Evolutionary conservation across 2,329 filamentous ascomycete species (phyloP).

Genomic region (Beauveria sp.): DNA sequence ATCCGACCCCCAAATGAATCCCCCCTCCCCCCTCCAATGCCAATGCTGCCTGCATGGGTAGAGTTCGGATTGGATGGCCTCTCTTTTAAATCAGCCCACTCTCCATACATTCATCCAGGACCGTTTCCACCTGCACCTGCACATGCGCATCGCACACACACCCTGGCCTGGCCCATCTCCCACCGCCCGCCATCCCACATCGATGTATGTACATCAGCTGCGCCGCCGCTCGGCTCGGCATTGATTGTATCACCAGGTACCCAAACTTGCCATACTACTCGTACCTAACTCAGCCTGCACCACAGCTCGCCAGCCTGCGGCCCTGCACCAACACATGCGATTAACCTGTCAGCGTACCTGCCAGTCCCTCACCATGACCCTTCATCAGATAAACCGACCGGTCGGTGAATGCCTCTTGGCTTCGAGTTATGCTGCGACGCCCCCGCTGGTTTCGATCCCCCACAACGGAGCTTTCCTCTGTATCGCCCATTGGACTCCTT

Average conservation of each 20-base stretch:
- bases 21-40: neutral
- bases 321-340: slow-evolving; percentile 9
- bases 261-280: too few species aligned
- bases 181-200: neutral
- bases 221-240: slow-evolving; percentile 7
- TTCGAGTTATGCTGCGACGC: neutral
- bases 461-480: slow-evolving; percentile 9
- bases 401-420: neutral
- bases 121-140: slow-evolving; percentile 2
- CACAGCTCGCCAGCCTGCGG: neutral
- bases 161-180: slow-evolving; percentile 5
- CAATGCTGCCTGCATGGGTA: slow-evolving; percentile 1
- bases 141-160: slow-evolving; percentile 6
- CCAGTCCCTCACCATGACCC: neutral
- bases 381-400: neutral
- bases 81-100: slow-evolving; percentile 10
- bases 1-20: neutral
- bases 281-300: neutral
- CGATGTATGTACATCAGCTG: slow-evolving; percentile 1
- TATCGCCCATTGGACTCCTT: slow-evolving; percentile 3
- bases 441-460: slow-evolving; percentile 11
- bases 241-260: neutral
- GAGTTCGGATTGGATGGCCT: slow-evolving; percentile 1
- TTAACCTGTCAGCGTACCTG: neutral
- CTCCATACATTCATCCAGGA: slow-evolving; percentile 1